Conservation (phyloP, 257 asterid genomes). For the Salvia hispanica region DNA sequence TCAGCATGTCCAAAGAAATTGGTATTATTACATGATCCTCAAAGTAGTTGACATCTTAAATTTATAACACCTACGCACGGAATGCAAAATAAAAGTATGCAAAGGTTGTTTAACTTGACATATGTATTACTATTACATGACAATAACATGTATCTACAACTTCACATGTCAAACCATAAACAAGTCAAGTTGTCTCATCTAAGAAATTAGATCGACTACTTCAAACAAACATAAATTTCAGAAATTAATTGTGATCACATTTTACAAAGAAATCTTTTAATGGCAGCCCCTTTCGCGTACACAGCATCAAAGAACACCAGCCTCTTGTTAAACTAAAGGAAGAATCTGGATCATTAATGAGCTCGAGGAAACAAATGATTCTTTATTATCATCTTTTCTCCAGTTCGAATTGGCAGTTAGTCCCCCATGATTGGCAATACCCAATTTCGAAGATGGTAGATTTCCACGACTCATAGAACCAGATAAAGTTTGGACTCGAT, state of each 20-base stretch:
- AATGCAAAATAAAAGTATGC: conserved; percentile 16
- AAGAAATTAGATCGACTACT: conserved; percentile 13
- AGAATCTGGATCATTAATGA: conserved; percentile 21
- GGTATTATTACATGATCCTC: background rate
- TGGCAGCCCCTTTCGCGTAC: background rate
- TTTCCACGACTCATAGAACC: conserved; percentile 38
- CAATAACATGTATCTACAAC: background rate
- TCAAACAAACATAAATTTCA: conserved; percentile 13
- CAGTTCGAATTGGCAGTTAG: conserved; percentile 24
- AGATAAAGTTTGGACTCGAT: conserved; percentile 33
- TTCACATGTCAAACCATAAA: background rate
- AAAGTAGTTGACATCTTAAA: conserved; percentile 8
- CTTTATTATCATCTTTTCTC: conserved; percentile 28
- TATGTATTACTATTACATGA: background rate
- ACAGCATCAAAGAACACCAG: conserved; percentile 12
- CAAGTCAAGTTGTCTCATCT: conserved; percentile 13
- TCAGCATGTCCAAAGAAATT: background rate
- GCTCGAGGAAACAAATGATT: conserved; percentile 18
- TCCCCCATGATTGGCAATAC: conserved; percentile 34
- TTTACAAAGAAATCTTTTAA: conserved; percentile 4
- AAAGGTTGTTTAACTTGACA: too few species aligned
- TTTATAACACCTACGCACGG: too few species aligned
- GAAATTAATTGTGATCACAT: conserved; percentile 9
- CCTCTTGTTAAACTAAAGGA: conserved; percentile 30
- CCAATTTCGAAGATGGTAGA: conserved; percentile 23